Base-by-base conservation (phyloP, 768 basidiomycete species). In the Pleurotus djamor region DNA sequence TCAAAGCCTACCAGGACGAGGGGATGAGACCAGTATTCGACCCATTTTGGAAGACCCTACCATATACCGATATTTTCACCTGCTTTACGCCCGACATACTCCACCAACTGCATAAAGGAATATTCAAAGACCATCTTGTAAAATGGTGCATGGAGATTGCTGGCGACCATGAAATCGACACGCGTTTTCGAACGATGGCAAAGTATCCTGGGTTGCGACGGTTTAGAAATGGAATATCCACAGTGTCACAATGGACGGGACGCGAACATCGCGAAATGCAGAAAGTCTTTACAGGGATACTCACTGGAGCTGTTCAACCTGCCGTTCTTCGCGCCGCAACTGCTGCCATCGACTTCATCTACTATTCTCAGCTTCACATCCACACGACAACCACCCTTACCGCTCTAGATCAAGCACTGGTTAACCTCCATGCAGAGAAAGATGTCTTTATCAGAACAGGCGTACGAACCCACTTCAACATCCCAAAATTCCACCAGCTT, bases 81-180 rank as follows among this genome's bases (percentile, higher is more conserved):
- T 69, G 60, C n/a, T 60, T 83, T 34, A 76, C 74, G 0, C 72
- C 75, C 13, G 68, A 80, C 67, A 45, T 80, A 28, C 73, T 82
- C 13, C 79, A 81, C 61, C 79, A 81, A 62, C 66, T 83, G 0
- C 73, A 81, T 65, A 77, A 83, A 61, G 81, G 81, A 0, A 58
- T 79, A 2, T 77, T 81, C 69, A 78, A 78, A 52, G 74, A 79
- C 52, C 79, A 81, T 51, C 52, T 77, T 3, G 67, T 73, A 0
- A 68, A 65, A 5, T 81, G 76, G 79, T 69, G 63, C 9, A 65
- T 64, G 5, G 21, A 47, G 43, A 61, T 65, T 1, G 52, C 68
- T 12, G 66, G 28, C 21, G 47, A 55, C 0, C 48, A 51, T 7
- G 75, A 76, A 57, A 41, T 80, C 7, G 77, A 81, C 59, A 38